Conservation (phyloP, 2,329 filamentous ascomycete species). For the Westerdykella ornata region DNA sequence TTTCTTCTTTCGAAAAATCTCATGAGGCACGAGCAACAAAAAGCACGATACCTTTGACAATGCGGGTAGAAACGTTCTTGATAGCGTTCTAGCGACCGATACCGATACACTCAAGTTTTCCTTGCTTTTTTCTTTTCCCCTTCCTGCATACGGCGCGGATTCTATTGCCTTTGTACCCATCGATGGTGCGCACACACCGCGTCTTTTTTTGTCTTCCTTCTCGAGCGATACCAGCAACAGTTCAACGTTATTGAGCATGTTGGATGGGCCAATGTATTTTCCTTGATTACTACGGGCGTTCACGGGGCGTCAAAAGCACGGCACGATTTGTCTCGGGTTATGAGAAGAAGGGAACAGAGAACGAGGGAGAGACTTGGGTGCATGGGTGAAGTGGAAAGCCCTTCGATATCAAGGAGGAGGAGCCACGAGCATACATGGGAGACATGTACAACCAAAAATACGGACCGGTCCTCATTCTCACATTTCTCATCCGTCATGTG, state of each 20-base stretch:
- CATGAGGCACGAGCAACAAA: too few relatives aligned
- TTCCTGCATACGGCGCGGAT: conserved; percentile 33
- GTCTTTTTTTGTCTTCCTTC: conserved; percentile 1
- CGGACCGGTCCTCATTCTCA: too few relatives aligned
- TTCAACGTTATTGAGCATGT: conserved; percentile 1
- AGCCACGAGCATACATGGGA: too few relatives aligned
- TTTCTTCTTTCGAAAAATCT: too few relatives aligned
- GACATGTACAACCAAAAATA: too few relatives aligned
- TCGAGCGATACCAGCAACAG: conserved; percentile 3
- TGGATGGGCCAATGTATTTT: background rate
- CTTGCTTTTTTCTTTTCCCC: conserved; percentile 1
- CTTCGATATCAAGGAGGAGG: too few relatives aligned
- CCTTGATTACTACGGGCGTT: background rate
- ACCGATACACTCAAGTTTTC: background rate
- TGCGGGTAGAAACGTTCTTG: background rate
- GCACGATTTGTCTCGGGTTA: too few relatives aligned
- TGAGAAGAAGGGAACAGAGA: too few relatives aligned
- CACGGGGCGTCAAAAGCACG: too few relatives aligned
- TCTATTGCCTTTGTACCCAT: conserved; percentile 19
- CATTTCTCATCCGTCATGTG: too few relatives aligned
- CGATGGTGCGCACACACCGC: conserved; percentile 5
- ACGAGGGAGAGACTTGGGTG: too few relatives aligned
- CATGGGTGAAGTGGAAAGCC: too few relatives aligned
- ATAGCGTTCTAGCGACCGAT: background rate
- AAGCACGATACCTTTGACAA: background rate